phyloP scores from a whole-genome alignment of 169 alveolate species.

The Babesia caballi region DNA sequence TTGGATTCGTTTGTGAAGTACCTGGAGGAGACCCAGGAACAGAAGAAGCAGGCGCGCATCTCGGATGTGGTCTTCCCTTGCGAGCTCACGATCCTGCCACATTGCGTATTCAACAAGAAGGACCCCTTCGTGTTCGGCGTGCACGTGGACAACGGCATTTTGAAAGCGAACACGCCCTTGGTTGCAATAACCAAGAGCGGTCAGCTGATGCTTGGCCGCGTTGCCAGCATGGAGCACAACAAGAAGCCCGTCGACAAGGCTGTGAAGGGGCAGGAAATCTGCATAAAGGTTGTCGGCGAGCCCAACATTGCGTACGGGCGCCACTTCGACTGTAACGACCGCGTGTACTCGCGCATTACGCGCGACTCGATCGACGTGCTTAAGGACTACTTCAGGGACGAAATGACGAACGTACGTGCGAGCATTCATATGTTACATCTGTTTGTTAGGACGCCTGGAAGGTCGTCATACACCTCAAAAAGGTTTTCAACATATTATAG shows the following conservation, averaged over 20 bases:
- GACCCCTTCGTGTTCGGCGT: constrained; percentile 97
- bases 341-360: constrained; percentile 85
- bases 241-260: constrained; percentile 91
- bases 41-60: constrained; percentile 81
- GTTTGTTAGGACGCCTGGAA: constrained; percentile 89
- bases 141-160: constrained; percentile 89
- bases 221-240: constrained; percentile 91
- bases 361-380: constrained; percentile 92
- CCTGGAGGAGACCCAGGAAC: constrained; percentile 87
- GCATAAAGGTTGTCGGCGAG: constrained; percentile 85
- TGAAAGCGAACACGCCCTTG: constrained; percentile 93
- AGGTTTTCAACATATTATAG: constrained; percentile 76
- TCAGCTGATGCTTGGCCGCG: constrained; percentile 90
- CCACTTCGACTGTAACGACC: constrained; percentile 89
- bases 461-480: constrained; percentile 84
- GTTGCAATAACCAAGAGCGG: constrained; percentile 87
- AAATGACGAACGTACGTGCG: constrained; percentile 75
- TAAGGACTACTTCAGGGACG: constrained; percentile 93
- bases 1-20: constrained; percentile 93
- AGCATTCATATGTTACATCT: not conserved
- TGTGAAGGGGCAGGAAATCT: constrained; percentile 87
- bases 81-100: constrained; percentile 88
- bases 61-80: constrained; percentile 94
- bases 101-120: constrained; percentile 91
- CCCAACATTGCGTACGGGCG: constrained; percentile 91